Percentiles rank a stretch among this genome's conserved stretches.
Conservation (phyloP, 208 protist genomes). For the Naegleria lovaniensis region DNA sequence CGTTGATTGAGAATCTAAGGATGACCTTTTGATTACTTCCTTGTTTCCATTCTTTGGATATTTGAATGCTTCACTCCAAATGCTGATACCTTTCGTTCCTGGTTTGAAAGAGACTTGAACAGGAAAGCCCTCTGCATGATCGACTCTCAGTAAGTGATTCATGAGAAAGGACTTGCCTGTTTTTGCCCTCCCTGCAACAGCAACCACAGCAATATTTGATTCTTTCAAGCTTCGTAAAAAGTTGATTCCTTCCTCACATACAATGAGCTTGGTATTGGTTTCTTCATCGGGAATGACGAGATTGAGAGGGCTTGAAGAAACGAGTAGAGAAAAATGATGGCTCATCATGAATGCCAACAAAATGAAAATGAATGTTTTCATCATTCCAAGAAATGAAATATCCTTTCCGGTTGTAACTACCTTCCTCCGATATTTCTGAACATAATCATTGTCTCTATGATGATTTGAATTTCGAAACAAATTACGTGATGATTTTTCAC, state of each 20-base stretch:
- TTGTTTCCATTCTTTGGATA: background rate
- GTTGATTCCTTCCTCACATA: background rate
- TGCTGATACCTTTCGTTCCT: background rate
- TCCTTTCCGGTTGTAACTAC: too few species aligned
- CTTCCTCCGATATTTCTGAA: too few species aligned
- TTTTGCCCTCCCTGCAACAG: background rate
- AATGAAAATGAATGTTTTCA: too few species aligned
- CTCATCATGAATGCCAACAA: too few species aligned
- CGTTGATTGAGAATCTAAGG: background rate
- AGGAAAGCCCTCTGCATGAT: background rate
- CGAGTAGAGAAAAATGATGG: too few species aligned
- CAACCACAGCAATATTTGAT: background rate
- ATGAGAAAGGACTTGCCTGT: constrained; percentile 11
- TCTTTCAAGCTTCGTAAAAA: background rate
- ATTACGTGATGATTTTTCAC: too few species aligned
- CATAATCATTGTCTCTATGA: too few species aligned
- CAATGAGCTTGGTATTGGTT: background rate
- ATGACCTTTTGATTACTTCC: background rate
- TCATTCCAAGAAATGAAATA: too few species aligned
- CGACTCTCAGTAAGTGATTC: background rate
- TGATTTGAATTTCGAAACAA: too few species aligned
- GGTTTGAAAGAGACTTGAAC: background rate
- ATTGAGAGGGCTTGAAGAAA: too few species aligned
- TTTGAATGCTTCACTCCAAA: background rate
- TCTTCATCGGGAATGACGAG: background rate